Conservation (phyloP, 2,329 filamentous ascomycete species). For the Diaporthe vaccinii region DNA sequence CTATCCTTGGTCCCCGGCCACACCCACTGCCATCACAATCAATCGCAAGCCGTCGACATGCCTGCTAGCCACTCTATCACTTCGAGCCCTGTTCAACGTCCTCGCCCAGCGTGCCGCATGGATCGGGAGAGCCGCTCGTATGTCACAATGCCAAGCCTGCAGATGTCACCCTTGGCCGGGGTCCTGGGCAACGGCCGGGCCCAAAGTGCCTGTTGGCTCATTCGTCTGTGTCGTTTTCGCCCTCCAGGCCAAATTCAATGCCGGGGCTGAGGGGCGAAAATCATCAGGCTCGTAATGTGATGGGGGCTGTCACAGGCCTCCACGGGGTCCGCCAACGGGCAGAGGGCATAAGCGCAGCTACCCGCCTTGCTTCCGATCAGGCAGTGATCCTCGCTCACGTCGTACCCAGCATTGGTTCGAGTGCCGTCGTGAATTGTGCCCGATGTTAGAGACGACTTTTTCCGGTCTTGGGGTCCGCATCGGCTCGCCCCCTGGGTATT, state of each 20-base stretch:
- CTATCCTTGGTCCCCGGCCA: neutral
- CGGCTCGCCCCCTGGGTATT: neutral
- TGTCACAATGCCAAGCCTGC: slow-evolving; percentile 1
- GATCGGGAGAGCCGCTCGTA: neutral
- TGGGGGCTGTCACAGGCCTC: neutral
- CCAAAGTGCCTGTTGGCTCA: neutral
- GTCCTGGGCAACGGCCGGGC: neutral
- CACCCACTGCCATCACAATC: neutral
- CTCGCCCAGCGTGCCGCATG: neutral
- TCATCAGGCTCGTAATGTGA: neutral
- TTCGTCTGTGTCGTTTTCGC: neutral
- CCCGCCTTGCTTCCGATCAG: slow-evolving; percentile 11
- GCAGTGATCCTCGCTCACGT: neutral
- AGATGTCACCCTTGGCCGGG: neutral
- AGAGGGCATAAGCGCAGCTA: slow-evolving; percentile 13
- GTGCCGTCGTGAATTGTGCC: neutral
- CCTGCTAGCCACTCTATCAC: neutral
- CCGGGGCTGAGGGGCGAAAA: neutral
- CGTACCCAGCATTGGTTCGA: neutral
- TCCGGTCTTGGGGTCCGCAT: neutral
- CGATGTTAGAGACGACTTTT: neutral
- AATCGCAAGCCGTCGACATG: neutral
- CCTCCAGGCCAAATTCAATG: neutral
- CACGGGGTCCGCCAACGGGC: neutral
- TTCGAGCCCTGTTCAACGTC: neutral